Evolutionary conservation across 164 flowering plant genomes (phyloP), one percentile per base, ranked within the genome.

Genomic region (Litsea cubeba): DNA sequence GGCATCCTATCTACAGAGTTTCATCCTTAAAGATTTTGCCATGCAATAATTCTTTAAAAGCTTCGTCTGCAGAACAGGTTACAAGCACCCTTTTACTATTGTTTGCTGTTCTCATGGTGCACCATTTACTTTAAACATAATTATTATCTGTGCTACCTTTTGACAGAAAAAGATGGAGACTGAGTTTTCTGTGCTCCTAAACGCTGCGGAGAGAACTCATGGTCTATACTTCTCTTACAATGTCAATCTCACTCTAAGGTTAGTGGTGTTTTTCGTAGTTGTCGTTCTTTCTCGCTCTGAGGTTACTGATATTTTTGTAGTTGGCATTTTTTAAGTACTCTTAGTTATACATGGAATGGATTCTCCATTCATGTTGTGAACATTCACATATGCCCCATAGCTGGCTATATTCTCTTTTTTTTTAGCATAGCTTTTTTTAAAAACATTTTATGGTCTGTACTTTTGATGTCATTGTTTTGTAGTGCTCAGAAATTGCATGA

Each of bases 171-270:
- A 87, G 85, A 79, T 90, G 91, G 98, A 96, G 88, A 76, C 82
- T 69, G 97, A 92, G 80, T 91, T 92, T 74, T 85, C 93, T 69
- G 77, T 66, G 70, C 88, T 96, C 80, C 82, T 96, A 71, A 86
- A 79, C 80, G 87, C 90, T 77, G 97, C 95, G 75, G 97, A 96
- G 84, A 87, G 76, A 82, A 87, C 94, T 65, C 76, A 86, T 79
- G 99, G 99, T 74, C 83, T 96, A 32, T 94, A 83, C 83, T 92
- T 94, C 80, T 96, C 99, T 14, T 94, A 96, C 80, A 93, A 96
- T 46, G 83, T 80, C 76, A 94, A 96, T 80, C 84, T 96, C 72
- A 94, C 98, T 28, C 83, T 94, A 71, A 89, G 95, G 99, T 96
- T 72, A 80, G 67, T 67, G 12, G 35, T 15, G 20, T 65, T 62